Conservation (phyloP, 805 yeast species). For the Monosporozyma solicola region DNA sequence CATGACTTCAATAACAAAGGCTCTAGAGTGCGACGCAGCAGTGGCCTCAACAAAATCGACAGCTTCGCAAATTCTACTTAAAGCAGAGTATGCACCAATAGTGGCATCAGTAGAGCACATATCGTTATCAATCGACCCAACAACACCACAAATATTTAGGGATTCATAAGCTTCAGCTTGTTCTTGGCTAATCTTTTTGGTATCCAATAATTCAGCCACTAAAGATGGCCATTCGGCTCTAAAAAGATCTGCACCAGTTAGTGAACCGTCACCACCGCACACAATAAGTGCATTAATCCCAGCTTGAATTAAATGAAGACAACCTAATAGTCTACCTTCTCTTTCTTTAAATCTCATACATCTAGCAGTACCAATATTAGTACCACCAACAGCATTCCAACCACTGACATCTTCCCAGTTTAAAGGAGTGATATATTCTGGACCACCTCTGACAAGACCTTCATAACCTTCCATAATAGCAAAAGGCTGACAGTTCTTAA, state of each 20-base stretch:
- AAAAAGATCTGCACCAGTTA: slow-evolving; percentile 73
- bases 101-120: slow-evolving; percentile 73
- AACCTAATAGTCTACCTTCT: slow-evolving; percentile 53
- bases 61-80: slow-evolving; percentile 62
- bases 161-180: slow-evolving; percentile 41
- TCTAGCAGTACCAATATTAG: slow-evolving; percentile 71
- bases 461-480: slow-evolving; percentile 66
- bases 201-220: slow-evolving; percentile 44
- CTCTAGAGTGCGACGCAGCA: slow-evolving; percentile 74
- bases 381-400: slow-evolving; percentile 63
- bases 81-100: slow-evolving; percentile 70
- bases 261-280: slow-evolving; percentile 78
- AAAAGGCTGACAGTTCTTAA: slow-evolving; percentile 52
- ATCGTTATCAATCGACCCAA: slow-evolving; percentile 74
- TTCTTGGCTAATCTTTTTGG: slow-evolving; percentile 36
- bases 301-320: slow-evolving; percentile 51
- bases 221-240: slow-evolving; percentile 70
- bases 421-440: slow-evolving; percentile 43
- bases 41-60: slow-evolving; percentile 77
- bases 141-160: slow-evolving; percentile 62
- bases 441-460: slow-evolving; percentile 62
- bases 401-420: slow-evolving; percentile 66
- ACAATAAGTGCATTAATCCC: slow-evolving; percentile 73
- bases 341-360: slow-evolving; percentile 57
- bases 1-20: slow-evolving; percentile 83